Evolutionary conservation across 495 filamentous ascomycete genomes (phyloP).

Genomic region (Staphylotrichum longicolle): DNA sequence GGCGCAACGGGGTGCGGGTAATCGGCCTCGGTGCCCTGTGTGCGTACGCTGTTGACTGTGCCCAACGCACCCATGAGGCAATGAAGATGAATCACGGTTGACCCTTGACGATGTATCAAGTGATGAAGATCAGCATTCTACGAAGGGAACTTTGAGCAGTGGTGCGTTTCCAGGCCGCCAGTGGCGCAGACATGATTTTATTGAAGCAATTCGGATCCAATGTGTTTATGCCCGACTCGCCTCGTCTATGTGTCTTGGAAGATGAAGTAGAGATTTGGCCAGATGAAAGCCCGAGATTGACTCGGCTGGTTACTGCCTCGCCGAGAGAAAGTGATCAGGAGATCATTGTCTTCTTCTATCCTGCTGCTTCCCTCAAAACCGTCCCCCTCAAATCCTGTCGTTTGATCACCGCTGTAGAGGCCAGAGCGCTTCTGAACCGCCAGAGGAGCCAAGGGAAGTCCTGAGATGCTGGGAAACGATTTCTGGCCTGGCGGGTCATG

Average conservation of each 20-base stretch:
- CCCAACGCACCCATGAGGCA: not conserved
- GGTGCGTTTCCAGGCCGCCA: not conserved
- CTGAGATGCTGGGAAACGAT: not conserved
- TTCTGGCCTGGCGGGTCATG: not conserved
- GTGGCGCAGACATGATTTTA: not conserved
- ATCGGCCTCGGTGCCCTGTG: constrained; percentile 4
- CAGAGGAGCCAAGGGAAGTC: no score
- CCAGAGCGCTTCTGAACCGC: not conserved
- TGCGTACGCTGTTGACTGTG: not conserved
- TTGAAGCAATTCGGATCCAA: not conserved
- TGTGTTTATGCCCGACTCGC: not conserved
- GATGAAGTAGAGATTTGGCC: not conserved
- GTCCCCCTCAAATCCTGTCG: not conserved
- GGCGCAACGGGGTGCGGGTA: constrained; percentile 6
- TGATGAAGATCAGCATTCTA: not conserved
- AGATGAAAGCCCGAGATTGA: constrained; percentile 3
- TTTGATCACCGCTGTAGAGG: no score
- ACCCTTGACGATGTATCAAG: constrained; percentile 5
- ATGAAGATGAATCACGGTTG: constrained; percentile 6
- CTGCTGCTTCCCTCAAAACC: not conserved
- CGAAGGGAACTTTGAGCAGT: not conserved
- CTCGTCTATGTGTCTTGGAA: not conserved
- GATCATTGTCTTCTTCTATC: not conserved
- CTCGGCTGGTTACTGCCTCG: not conserved
- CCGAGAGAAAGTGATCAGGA: not conserved